Evolutionary conservation across 208 protist species (phyloP), one percentile per base, ranked within the genome.

Genomic region (Trypanosoma boissoni): DNA sequence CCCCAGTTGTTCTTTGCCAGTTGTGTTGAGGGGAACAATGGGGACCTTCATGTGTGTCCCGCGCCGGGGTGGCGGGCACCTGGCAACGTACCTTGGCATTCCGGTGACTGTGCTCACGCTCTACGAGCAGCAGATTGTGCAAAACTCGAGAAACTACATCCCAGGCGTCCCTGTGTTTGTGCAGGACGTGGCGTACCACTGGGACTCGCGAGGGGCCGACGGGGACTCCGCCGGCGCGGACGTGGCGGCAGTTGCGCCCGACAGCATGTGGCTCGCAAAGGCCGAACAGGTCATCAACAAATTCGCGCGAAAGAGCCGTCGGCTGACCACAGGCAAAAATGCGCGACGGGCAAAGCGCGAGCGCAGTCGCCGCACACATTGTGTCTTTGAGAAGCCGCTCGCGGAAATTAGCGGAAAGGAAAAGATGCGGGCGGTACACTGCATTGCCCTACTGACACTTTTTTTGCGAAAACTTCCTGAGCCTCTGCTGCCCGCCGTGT

Each of bases 141-240:
- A 45, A 36, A 24, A 72, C 23, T 64, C 45, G 5, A 58, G 57
- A 34, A 61, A 43, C 23, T 83, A 80, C 55, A 50, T 55, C 6
- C 67, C 68, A 2, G 60, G 68, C 3, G 70, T 87, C 18, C 80
- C 80, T 5, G n/a, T 87, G 28, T 50, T 74, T 42, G 46, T 87
- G 50, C 80, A 87, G 26, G 80, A 87, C 24, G 39, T 83, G 1
- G 73, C 64, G 5, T 72, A 59, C 29, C 56, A 50, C 31, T 87
- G 80, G 75, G 52, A 59, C 24, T 52, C 58, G 27, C 51, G 55
- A n/a, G 8, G 20, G 20, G 29, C n/a, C n/a, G n/a, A 31, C 5
- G 41, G 2, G 8, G 23, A 21, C 5, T 24, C 6, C 23, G 48
- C 12, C 1, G 43, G 12, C 31, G 37, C 21, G 12, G 24, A 58